phyloP scores from a whole-genome alignment of 768 basidiomycete species.

The Panaeolus papilionaceus region DNA sequence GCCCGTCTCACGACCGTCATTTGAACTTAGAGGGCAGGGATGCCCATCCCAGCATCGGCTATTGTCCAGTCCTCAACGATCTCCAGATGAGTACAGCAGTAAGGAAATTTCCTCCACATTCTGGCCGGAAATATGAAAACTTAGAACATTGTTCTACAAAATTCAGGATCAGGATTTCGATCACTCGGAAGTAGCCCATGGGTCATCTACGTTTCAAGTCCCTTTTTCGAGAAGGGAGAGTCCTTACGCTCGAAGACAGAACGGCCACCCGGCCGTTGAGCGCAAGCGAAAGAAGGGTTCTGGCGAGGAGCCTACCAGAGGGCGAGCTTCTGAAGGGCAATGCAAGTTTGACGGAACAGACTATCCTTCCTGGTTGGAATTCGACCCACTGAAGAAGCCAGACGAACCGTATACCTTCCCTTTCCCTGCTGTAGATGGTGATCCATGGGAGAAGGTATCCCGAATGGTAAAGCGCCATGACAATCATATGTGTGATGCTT shows the following conservation, averaged over 20 bases:
- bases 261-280: neutral
- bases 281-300: neutral
- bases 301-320: neutral
- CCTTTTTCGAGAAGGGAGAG: too few relatives aligned
- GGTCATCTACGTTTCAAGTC: too few relatives aligned
- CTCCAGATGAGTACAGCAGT: neutral
- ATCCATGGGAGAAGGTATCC: slow-evolving; percentile 34
- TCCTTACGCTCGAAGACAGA: too few relatives aligned
- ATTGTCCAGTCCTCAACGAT: neutral
- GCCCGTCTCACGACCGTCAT: slow-evolving; percentile 1
- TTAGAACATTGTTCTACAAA: too few relatives aligned
- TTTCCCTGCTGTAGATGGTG: slow-evolving; percentile 26
- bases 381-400: slow-evolving; percentile 4
- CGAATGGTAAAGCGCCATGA: slow-evolving; percentile 31
- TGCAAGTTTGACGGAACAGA: neutral
- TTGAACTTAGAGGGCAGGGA: neutral
- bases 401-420: slow-evolving; percentile 13
- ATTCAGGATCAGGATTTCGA: too few relatives aligned
- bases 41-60: neutral
- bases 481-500: slow-evolving; percentile 35
- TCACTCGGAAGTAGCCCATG: too few relatives aligned
- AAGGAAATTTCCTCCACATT: neutral
- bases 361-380: slow-evolving; percentile 1
- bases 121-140: neutral
- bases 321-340: neutral